Conservation (phyloP, 2,329 filamentous ascomycete genomes). For the Apiospora sp. region DNA sequence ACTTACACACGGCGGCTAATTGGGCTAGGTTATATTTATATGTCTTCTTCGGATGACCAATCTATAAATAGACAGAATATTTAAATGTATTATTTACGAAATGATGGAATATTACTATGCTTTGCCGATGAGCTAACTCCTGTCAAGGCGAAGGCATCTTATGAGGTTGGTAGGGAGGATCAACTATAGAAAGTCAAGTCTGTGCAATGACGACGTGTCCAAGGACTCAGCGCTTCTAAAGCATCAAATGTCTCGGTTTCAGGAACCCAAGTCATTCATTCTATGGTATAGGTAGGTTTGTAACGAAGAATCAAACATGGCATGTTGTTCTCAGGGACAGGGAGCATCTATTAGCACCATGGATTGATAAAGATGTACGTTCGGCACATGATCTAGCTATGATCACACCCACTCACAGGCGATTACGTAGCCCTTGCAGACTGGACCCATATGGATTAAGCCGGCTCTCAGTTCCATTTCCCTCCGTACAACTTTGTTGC, state of each 20-base stretch:
- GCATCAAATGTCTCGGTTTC: not conserved
- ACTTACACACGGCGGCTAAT: not conserved
- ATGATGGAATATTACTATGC: not conserved
- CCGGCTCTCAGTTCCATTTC: not conserved
- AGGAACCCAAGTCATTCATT: constrained; percentile 2
- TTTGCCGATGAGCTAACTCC: not conserved
- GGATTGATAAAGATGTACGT: not conserved
- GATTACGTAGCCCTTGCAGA: constrained; percentile 6
- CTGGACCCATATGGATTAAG: not conserved
- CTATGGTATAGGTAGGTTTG: not conserved
- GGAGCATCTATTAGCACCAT: not conserved
- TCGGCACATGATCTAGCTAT: not conserved
- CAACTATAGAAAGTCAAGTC: not conserved
- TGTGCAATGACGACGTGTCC: not conserved
- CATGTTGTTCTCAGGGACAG: not conserved
- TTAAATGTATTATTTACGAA: not conserved
- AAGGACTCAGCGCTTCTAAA: not conserved
- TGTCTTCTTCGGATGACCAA: not conserved
- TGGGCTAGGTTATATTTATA: not conserved
- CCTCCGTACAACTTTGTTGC: not conserved
- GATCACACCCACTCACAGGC: constrained; percentile 4
- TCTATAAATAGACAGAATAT: not conserved
- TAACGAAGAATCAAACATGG: not conserved
- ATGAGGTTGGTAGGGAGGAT: not conserved
- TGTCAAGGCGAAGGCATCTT: not conserved